Evolutionary conservation across 2,329 filamentous ascomycete genomes (phyloP), one percentile per base, ranked within the genome.

Genomic region (Gyromitra esculenta): DNA sequence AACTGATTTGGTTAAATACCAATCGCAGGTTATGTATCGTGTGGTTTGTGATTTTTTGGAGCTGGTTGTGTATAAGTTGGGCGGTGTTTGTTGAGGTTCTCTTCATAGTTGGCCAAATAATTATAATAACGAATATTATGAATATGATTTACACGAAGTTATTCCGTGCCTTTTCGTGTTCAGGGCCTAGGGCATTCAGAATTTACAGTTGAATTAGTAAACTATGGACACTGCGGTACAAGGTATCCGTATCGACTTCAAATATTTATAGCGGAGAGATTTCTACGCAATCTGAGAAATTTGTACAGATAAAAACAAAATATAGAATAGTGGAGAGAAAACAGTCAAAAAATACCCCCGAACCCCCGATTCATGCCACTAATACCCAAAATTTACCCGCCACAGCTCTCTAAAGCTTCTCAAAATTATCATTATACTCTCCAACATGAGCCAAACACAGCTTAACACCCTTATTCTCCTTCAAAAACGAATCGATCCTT

Each of bases 361-460:
- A 7, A 15, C 5, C 25, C 37, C 65, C 11, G 35, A 59, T 13
- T 41, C 52, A 35, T 9, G 35, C 56, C 43, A 45, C 25, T 21
- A 15, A 60, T 68, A 35, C 41, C 66, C 66, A 69, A 50, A 4
- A 6, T 11, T 43, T 9, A 43, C 9, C 41, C 8, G 3, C 43
- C 35, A 59, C 8, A 74, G 18, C 25, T n/a, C 8, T 15, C 43
- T 48, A 59, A 8, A 74, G 18, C 39, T n/a, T 69, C 52, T 68
- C 41, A 52, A 66, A 74, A 48, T 68, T 54, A 1, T 50, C 41
- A 62, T 50, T 41, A 62, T 68, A 57, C 41, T 52, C 65, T 18
- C 71, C 71, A 15, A 74, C 63, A 41, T 74, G 71, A 31, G 71
- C 63, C 9, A 74, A 45, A 60, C 71, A 74, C 59, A 74, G 31